Percentiles rank a stretch among this genome's conserved stretches.
phyloP scores from a whole-genome alignment of 139 green algal species.

The Chlamydomonas asymmetrica region DNA sequence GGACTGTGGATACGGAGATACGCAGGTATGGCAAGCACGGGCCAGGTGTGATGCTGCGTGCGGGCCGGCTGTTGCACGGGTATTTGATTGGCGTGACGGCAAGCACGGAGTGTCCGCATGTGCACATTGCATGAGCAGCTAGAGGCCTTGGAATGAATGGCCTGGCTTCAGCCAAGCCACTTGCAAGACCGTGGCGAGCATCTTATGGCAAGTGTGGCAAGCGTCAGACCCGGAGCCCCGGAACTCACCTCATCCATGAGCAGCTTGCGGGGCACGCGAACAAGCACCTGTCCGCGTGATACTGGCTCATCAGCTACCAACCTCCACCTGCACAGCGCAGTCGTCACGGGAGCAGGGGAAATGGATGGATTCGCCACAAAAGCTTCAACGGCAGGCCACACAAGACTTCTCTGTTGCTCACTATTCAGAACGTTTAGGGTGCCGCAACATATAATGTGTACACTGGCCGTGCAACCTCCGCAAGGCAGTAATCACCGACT shows the following conservation, averaged over 20 bases:
- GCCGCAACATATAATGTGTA: too few relatives aligned
- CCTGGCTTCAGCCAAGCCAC: not conserved
- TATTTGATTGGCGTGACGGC: not conserved
- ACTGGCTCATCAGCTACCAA: constrained; percentile 43
- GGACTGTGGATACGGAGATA: too few relatives aligned
- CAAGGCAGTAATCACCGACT: too few relatives aligned
- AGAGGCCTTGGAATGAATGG: not conserved
- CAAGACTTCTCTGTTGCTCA: too few relatives aligned
- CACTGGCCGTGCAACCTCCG: too few relatives aligned
- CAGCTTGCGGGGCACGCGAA: constrained; percentile 41
- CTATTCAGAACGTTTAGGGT: too few relatives aligned
- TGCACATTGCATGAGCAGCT: not conserved
- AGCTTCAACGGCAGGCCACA: too few relatives aligned
- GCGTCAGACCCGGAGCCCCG: constrained; percentile 44
- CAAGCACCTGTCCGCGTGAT: constrained; percentile 25
- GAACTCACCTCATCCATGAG: constrained; percentile 44
- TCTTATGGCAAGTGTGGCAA: constrained; percentile 9
- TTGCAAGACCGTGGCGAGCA: not conserved
- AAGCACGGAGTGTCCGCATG: not conserved
- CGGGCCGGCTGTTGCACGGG: not conserved
- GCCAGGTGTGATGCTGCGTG: too few relatives aligned
- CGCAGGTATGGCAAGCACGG: too few relatives aligned
- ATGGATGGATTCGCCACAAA: not conserved
- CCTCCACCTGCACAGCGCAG: constrained; percentile 6
- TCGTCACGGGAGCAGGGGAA: not conserved